Evolutionary conservation across 2,329 filamentous ascomycete genomes (phyloP).

Genomic region (Cercospora zeae-maydis): DNA sequence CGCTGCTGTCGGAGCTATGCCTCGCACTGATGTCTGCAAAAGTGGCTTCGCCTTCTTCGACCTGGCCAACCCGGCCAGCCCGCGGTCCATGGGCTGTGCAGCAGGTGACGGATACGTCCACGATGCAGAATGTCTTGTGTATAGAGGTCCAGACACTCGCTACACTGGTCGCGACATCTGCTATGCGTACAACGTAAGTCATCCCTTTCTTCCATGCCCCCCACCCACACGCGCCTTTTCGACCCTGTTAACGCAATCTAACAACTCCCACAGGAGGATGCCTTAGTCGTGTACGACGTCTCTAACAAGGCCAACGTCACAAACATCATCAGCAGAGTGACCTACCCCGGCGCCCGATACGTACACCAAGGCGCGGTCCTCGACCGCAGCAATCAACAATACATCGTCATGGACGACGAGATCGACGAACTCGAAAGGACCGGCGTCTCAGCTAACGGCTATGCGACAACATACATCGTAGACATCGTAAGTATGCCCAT

Average conservation of each 20-base stretch:
- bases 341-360: constrained; percentile 49
- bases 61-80: neutral
- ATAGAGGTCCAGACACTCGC: constrained; percentile 46
- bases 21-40: constrained; percentile 8
- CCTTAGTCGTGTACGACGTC: constrained; percentile 45
- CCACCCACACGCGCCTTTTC: neutral
- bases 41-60: constrained; percentile 5
- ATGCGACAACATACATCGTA: constrained; percentile 44
- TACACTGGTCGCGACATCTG: constrained; percentile 50
- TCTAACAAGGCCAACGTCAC: constrained; percentile 35
- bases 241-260: neutral
- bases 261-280: constrained; percentile 36
- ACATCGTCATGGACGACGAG: constrained; percentile 53
- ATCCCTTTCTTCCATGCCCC: neutral
- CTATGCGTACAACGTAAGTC: constrained; percentile 46
- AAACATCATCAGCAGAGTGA: constrained; percentile 47
- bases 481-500: constrained; percentile 41
- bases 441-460: constrained; percentile 29
- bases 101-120: constrained; percentile 51
- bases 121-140: constrained; percentile 53
- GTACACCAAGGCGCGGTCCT: constrained; percentile 54
- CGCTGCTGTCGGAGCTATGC: constrained; percentile 7
- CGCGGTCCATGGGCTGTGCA: neutral
- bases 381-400: constrained; percentile 39
- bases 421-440: constrained; percentile 43